Conservation (phyloP, 2,329 filamentous ascomycete genomes). For the Exophiala sideris region DNA sequence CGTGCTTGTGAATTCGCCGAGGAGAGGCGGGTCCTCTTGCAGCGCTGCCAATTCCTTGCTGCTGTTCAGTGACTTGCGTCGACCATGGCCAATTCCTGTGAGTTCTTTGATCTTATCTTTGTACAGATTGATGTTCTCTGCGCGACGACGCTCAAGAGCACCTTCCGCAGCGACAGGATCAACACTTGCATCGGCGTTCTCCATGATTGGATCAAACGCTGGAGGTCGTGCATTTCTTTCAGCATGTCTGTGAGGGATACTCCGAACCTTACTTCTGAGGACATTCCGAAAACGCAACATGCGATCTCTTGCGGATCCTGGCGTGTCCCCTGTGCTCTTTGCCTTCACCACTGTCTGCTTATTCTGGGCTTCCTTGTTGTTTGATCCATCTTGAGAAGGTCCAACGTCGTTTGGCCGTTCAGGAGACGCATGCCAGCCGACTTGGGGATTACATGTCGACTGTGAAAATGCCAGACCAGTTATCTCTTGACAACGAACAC, state of each 20-base stretch:
- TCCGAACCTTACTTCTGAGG: slow-evolving; percentile 9
- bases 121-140: slow-evolving; percentile 19
- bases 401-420: background rate
- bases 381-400: background rate
- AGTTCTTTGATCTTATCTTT: slow-evolving; percentile 20
- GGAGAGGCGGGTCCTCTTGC: slow-evolving; percentile 16
- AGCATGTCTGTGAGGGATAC: background rate
- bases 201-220: background rate
- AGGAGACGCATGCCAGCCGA: slow-evolving; percentile 7
- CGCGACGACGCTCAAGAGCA: slow-evolving; percentile 1
- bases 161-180: background rate
- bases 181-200: background rate
- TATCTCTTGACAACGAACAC: slow-evolving; percentile 24
- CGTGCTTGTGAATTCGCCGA: slow-evolving; percentile 7
- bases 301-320: slow-evolving; percentile 6
- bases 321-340: background rate
- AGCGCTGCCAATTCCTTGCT: slow-evolving; percentile 1
- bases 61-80: slow-evolving; percentile 16
- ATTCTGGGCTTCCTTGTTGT: background rate
- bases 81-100: slow-evolving; percentile 13
- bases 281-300: slow-evolving; percentile 10
- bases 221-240: background rate
- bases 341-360: background rate
- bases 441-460: slow-evolving; percentile 13
- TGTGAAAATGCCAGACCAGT: slow-evolving; percentile 13